phyloP scores from a whole-genome alignment of 345 rosid species.

The Toxicodendron radicans region DNA sequence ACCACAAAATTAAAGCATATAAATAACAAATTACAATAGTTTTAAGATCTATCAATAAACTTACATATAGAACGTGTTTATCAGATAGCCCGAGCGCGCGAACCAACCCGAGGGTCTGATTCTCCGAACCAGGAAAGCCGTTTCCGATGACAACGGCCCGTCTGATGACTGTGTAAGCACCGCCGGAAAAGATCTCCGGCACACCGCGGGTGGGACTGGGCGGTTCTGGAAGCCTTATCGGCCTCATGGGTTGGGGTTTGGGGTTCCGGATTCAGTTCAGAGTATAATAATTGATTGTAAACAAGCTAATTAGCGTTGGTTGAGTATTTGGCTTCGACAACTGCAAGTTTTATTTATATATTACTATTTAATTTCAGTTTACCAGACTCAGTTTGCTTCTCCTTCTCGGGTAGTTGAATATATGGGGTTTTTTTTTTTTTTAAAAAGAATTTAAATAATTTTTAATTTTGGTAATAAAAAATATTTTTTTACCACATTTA shows the following conservation, averaged over 20 bases:
- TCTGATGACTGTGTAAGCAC: conserved; percentile 66
- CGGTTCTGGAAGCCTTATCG: conserved; percentile 88
- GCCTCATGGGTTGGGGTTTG: conserved; percentile 52
- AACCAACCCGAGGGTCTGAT: conserved; percentile 86
- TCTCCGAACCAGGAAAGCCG: conserved; percentile 84
- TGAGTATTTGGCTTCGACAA: no score
- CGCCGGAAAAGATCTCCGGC: conserved; percentile 90
- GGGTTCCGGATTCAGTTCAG: not conserved
- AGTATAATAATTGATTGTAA: no score
- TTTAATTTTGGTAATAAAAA: no score
- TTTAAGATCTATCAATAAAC: conserved; percentile 21
- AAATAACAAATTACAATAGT: not conserved
- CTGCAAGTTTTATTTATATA: no score
- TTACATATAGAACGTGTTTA: conserved; percentile 68
- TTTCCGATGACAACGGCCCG: conserved; percentile 93
- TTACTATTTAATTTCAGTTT: no score
- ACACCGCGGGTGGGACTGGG: conserved; percentile 64
- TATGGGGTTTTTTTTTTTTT: no score
- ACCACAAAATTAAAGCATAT: not conserved
- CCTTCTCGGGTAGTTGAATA: no score
- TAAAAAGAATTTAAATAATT: no score
- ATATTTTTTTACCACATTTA: no score
- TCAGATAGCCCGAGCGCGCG: conserved; percentile 79
- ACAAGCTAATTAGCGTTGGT: no score
- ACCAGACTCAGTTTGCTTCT: not conserved